Evolutionary conservation across 2,329 filamentous ascomycete species (phyloP).

Genomic region (Emergomyces orientalis): DNA sequence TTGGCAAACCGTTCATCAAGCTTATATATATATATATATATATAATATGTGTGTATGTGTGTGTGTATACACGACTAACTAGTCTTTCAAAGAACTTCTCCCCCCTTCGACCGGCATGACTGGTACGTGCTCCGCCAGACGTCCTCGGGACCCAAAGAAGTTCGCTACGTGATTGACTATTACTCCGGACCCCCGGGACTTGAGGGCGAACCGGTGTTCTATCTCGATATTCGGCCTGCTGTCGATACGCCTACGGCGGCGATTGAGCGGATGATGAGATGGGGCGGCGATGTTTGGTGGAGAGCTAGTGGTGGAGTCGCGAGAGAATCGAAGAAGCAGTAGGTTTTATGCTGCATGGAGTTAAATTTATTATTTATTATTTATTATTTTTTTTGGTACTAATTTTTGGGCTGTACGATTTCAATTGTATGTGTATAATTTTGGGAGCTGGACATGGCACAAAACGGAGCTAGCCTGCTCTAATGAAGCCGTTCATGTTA

Average conservation of each 20-base stretch:
- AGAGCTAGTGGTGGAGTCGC: conserved; percentile 66
- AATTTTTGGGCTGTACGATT: not conserved
- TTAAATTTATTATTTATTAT: too few species aligned
- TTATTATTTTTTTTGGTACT: not conserved
- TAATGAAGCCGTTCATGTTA: not conserved
- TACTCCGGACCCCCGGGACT: conserved; percentile 76
- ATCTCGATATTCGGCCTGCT: conserved; percentile 85
- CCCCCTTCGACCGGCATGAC: conserved; percentile 93
- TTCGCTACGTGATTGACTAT: conserved; percentile 95
- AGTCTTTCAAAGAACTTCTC: conserved; percentile 51
- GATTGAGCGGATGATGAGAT: conserved; percentile 72
- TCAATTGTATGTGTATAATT: not conserved
- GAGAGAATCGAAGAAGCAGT: conserved; percentile 28
- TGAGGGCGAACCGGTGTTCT: conserved; percentile 88
- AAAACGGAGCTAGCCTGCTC: not conserved
- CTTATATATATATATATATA: not conserved
- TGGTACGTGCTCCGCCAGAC: conserved; percentile 79
- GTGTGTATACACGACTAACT: too few species aligned
- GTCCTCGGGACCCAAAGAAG: conserved; percentile 59
- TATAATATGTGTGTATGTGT: not conserved
- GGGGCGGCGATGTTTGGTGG: conserved; percentile 94
- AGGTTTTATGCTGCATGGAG: not conserved
- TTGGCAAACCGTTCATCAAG: conserved; percentile 14
- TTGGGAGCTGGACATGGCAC: not conserved
- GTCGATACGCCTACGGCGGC: conserved; percentile 70